Evolutionary conservation across 768 basidiomycete genomes (phyloP).

Genomic region (Mycena vulgaris): DNA sequence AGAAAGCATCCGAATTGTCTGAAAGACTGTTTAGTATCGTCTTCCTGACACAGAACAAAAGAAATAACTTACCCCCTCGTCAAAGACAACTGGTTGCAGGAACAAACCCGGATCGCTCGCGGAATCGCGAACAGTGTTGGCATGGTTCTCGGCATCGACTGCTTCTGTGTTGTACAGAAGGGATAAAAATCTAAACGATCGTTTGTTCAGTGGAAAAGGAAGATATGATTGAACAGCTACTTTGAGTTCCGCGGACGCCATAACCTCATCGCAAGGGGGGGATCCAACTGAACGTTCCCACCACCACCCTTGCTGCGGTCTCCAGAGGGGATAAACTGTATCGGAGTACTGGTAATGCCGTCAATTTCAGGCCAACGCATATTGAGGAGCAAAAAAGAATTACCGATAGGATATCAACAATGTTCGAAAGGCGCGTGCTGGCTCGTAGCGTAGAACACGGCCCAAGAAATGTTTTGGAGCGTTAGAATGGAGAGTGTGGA

Average conservation of each 20-base stretch:
- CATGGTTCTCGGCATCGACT: slow-evolving; percentile 53
- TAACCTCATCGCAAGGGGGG: slow-evolving; percentile 75
- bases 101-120: slow-evolving; percentile 56
- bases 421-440: slow-evolving; percentile 82
- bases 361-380: background rate
- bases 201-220: slow-evolving; percentile 40
- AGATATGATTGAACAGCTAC: slow-evolving; percentile 50
- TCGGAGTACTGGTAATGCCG: slow-evolving; percentile 52
- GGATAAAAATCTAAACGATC: slow-evolving; percentile 52
- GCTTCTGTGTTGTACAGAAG: slow-evolving; percentile 74
- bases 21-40: background rate
- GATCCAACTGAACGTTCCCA: slow-evolving; percentile 58
- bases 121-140: slow-evolving; percentile 36
- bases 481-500: slow-evolving; percentile 70
- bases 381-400: background rate
- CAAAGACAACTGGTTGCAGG: slow-evolving; percentile 71
- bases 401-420: slow-evolving; percentile 84
- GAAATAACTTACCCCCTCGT: slow-evolving; percentile 64
- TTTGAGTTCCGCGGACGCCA: slow-evolving; percentile 68
- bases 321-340: slow-evolving; percentile 50
- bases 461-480: slow-evolving; percentile 79
- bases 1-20: slow-evolving; percentile 70
- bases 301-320: slow-evolving; percentile 39
- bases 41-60: background rate
- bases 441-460: slow-evolving; percentile 81